These are phyloP conservation scores for Pseudogymnoascus sp. DNA, from an alignment of 2,329 filamentous ascomycete genomes.

Conservation along the genomic window DNA sequence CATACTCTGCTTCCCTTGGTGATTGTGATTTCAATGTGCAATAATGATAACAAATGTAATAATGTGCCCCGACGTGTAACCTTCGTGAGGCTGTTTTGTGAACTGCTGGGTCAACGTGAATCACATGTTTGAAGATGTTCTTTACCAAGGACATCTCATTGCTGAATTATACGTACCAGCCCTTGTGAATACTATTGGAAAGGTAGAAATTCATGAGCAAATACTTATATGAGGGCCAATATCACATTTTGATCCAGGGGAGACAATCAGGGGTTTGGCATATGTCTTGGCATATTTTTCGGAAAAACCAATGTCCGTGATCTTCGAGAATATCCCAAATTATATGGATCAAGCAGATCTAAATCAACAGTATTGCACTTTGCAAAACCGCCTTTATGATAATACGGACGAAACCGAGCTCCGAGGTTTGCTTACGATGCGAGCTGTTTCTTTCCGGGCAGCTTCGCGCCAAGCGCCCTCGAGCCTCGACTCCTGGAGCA, in stretches of 20 bases:
- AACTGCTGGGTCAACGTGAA: no score
- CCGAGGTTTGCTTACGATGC: constrained; percentile 29
- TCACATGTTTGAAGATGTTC: no score
- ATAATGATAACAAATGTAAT: neutral
- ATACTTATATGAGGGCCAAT: neutral
- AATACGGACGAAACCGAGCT: constrained; percentile 17
- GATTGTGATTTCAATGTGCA: neutral
- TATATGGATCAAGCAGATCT: neutral
- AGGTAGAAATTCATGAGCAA: no score
- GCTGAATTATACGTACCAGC: no score
- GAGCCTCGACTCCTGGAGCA: neutral
- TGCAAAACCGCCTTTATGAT: constrained; percentile 27
- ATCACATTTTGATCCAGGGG: neutral
- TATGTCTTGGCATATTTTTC: neutral
- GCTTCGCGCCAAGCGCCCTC: neutral
- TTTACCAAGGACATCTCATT: no score
- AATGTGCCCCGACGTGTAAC: neutral
- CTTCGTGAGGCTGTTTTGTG: no score
- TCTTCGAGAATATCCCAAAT: constrained; percentile 6
- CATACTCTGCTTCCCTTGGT: neutral
- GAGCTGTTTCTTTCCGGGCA: constrained; percentile 21
- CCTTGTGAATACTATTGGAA: no score
- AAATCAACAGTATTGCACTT: neutral
- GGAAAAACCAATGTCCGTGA: neutral
- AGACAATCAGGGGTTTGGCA: constrained; percentile 2